These are phyloP conservation scores for Collybia sp. DNA, from an alignment of 768 basidiomycete genomes.

Conservation along the genomic window DNA sequence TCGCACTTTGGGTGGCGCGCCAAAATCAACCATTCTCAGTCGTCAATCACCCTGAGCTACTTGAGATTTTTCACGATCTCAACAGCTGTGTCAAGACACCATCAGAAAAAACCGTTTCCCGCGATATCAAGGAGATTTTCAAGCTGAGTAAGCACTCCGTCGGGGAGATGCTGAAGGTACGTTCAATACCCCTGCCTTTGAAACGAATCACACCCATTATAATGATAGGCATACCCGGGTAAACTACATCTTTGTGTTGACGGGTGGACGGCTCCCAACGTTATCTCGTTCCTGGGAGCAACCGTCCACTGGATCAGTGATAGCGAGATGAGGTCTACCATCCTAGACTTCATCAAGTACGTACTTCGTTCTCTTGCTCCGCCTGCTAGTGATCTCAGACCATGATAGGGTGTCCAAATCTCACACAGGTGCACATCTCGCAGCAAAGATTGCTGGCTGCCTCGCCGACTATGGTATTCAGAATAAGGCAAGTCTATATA, in stretches of 20 bases:
- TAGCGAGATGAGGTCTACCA: conserved; percentile 11
- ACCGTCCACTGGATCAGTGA: conserved; percentile 15
- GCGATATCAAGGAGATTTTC: conserved; percentile 8
- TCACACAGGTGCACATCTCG: background rate
- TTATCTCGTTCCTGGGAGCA: conserved; percentile 20
- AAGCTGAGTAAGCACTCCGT: background rate
- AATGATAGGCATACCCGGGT: conserved; percentile 1
- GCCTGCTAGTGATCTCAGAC: background rate
- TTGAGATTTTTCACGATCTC: conserved; percentile 10
- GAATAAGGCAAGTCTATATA: background rate
- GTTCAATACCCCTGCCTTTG: background rate
- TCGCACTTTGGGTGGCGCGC: conserved; percentile 4
- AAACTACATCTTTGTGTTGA: conserved; percentile 21
- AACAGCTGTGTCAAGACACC: conserved; percentile 2
- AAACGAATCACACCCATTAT: no score
- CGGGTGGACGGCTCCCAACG: conserved; percentile 23
- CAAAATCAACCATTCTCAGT: conserved; percentile 5
- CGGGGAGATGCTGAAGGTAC: background rate
- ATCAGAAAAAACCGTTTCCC: background rate
- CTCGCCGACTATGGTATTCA: background rate
- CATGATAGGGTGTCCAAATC: background rate
- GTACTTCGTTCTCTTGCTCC: background rate
- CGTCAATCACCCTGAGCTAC: conserved; percentile 1
- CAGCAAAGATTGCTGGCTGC: background rate
- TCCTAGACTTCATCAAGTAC: conserved; percentile 16